Conservation (phyloP, 805 yeast genomes). For the Cyberlindnera petersonii region DNA sequence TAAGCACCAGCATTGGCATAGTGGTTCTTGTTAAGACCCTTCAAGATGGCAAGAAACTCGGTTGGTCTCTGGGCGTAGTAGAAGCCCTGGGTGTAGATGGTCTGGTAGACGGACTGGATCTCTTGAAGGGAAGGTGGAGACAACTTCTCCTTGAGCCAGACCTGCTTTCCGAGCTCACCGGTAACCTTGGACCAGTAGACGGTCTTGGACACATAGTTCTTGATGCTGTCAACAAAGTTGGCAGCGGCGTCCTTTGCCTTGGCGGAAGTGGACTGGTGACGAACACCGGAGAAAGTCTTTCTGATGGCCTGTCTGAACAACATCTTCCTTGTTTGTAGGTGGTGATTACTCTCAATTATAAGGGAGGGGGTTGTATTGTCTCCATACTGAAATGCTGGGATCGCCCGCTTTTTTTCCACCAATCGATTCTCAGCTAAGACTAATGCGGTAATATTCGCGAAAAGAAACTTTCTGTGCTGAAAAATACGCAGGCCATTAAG, state of each 20-base stretch:
- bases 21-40: constrained; percentile 50
- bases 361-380: too few relatives aligned
- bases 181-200: constrained; percentile 74
- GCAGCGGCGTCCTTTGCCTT: constrained; percentile 37
- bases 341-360: too few relatives aligned
- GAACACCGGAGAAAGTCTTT: constrained; percentile 29
- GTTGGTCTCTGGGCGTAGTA: constrained; percentile 56
- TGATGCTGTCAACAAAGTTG: constrained; percentile 32
- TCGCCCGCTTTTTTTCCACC: constrained; percentile 2
- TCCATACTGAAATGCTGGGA: too few relatives aligned
- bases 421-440: constrained; percentile 1
- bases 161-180: constrained; percentile 49
- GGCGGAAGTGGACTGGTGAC: constrained; percentile 26
- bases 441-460: constrained; percentile 4
- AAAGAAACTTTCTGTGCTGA: constrained; percentile 1
- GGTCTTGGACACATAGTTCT: constrained; percentile 46
- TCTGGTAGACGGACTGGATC: constrained; percentile 69
- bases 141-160: constrained; percentile 87
- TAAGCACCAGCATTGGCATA: constrained; percentile 66
- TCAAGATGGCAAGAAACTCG: constrained; percentile 44
- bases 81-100: constrained; percentile 43
- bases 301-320: constrained; percentile 25
- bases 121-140: constrained; percentile 84
- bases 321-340: too few relatives aligned
- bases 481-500: neutral